Conservation (phyloP, 257 asterid genomes). For the Solanum okadae region DNA sequence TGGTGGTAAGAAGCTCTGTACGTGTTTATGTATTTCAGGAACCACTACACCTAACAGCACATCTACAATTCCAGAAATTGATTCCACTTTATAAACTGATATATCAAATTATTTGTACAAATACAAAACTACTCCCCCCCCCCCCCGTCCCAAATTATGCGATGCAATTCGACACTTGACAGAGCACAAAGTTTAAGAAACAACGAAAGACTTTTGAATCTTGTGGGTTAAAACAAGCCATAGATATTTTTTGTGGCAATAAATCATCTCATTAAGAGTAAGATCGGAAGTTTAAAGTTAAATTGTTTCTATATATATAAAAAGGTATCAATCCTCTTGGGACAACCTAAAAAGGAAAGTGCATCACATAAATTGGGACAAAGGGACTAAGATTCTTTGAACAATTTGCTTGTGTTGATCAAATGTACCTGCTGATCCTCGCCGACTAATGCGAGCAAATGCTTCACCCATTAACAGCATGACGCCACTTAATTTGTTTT, state of each 20-base stretch:
- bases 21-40: slow-evolving; percentile 44
- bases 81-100: slow-evolving; percentile 1
- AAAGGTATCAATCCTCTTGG: neutral
- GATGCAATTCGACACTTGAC: neutral
- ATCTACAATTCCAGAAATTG: slow-evolving; percentile 31
- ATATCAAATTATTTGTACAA: neutral
- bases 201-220: neutral
- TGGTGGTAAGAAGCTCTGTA: slow-evolving; percentile 35
- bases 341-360: neutral
- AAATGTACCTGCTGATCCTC: slow-evolving; percentile 80
- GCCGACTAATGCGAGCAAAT: slow-evolving; percentile 75
- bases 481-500: slow-evolving; percentile 18
- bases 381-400: neutral
- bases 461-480: slow-evolving; percentile 61
- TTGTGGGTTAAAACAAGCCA: neutral
- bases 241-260: neutral
- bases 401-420: slow-evolving; percentile 4
- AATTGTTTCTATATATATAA: neutral
- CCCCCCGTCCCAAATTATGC: neutral
- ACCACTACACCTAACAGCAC: slow-evolving; percentile 64
- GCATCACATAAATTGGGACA: neutral
- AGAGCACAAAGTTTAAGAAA: neutral
- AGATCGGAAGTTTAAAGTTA: neutral
- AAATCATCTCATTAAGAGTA: neutral
- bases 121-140: neutral